These are phyloP conservation scores for Dunaliella primolecta DNA, from an alignment of 139 green algal species.

Conservation along the genomic window DNA sequence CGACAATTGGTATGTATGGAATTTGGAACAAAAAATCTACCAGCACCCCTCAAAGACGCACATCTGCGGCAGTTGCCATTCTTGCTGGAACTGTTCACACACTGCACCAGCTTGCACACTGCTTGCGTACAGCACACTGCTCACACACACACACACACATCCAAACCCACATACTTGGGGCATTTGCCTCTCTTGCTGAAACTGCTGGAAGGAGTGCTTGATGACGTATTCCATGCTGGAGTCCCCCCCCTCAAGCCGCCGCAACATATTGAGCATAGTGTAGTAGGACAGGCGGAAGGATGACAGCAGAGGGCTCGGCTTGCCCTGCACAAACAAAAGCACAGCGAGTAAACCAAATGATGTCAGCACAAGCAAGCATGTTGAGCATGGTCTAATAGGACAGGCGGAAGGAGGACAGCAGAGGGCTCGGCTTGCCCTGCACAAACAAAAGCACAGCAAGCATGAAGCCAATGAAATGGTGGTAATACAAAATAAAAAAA, in stretches of 20 bases:
- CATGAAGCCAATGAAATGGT: too few species aligned
- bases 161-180: slow-evolving; percentile 31
- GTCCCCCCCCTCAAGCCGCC: slow-evolving; percentile 69
- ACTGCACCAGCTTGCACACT: too few species aligned
- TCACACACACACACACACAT: too few species aligned
- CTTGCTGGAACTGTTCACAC: too few species aligned
- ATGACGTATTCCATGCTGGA: slow-evolving; percentile 88
- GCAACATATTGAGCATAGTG: slow-evolving; percentile 84
- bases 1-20: too few species aligned
- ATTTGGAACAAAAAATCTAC: too few species aligned
- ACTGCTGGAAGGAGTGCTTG: slow-evolving; percentile 88
- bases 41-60: too few species aligned
- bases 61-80: too few species aligned
- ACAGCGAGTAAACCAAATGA: too few species aligned
- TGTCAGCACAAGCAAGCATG: too few species aligned
- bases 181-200: slow-evolving; percentile 75
- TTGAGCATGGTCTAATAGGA: slow-evolving; percentile 79
- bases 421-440: slow-evolving; percentile 51
- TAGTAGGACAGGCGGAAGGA: slow-evolving; percentile 54
- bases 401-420: slow-evolving; percentile 22
- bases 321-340: slow-evolving; percentile 38
- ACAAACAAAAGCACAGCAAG: neutral
- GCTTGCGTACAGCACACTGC: too few species aligned
- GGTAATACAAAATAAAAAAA: too few species aligned
- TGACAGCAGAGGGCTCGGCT: slow-evolving; percentile 46